Conservation (phyloP, 2,329 filamentous ascomycete species). For the Amphichorda felina region DNA sequence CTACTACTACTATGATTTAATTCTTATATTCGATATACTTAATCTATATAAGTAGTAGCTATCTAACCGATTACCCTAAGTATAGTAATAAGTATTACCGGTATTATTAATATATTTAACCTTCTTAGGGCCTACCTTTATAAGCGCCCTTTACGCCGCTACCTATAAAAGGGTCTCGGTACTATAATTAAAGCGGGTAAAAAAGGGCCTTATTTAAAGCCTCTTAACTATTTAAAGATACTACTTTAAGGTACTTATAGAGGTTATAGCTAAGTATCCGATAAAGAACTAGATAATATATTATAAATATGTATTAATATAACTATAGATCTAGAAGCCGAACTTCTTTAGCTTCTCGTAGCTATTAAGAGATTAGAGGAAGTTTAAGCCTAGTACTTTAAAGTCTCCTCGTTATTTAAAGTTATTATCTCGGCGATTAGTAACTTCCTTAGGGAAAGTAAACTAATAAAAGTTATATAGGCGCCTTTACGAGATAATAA, state of each 20-base stretch:
- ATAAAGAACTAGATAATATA: constrained; percentile 3
- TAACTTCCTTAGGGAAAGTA: constrained; percentile 1
- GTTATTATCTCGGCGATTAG: neutral
- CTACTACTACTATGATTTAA: neutral
- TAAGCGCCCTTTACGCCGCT: neutral
- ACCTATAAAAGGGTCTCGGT: neutral
- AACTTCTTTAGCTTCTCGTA: constrained; percentile 2
- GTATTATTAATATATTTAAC: too few species aligned
- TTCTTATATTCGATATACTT: neutral
- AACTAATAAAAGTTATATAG: neutral
- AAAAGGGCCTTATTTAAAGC: neutral
- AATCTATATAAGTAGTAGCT: neutral
- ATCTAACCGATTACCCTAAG: neutral
- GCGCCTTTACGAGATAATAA: neutral
- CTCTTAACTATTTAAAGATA: neutral
- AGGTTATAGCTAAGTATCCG: neutral
- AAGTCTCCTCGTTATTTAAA: neutral
- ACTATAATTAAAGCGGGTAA: neutral
- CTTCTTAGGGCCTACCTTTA: too few species aligned
- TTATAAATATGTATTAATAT: constrained; percentile 2
- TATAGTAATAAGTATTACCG: too few species aligned
- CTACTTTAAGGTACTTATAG: neutral
- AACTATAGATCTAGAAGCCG: constrained; percentile 1
- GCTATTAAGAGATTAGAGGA: constrained; percentile 1
- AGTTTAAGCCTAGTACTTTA: neutral